These are phyloP conservation scores for Trebouxia sp. DNA, from an alignment of 139 green algal genomes.

Conservation along the genomic window DNA sequence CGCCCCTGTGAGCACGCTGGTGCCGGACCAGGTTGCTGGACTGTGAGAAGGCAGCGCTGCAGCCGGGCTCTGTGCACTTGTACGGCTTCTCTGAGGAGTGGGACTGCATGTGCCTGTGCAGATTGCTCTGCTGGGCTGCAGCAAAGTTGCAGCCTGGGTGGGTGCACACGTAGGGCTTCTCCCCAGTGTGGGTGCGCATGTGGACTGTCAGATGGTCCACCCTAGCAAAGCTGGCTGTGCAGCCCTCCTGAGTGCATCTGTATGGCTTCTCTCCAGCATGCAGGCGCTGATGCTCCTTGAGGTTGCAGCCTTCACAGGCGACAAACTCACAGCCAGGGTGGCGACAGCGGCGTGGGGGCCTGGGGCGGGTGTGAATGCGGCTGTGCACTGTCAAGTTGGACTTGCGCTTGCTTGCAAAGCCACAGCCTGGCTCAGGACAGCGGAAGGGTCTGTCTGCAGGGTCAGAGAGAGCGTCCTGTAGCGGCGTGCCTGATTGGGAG, in stretches of 20 bases:
- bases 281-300: conserved; percentile 16
- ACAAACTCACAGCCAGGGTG: conserved; percentile 22
- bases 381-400: conserved; percentile 24
- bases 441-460: background rate
- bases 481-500: background rate
- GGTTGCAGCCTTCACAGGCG: conserved; percentile 13
- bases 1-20: conserved; percentile 16
- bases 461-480: conserved; percentile 11
- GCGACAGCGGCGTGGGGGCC: background rate
- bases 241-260: conserved; percentile 17
- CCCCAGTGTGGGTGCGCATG: conserved; percentile 20
- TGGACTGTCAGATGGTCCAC: conserved; percentile 19
- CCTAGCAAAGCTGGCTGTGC: background rate
- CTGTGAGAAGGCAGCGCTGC: conserved; percentile 19
- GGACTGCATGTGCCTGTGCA: conserved; percentile 26
- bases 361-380: conserved; percentile 18
- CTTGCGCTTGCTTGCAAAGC: conserved; percentile 25
- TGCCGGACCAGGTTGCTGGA: conserved; percentile 19
- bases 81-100: conserved; percentile 20
- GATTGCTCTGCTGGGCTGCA: conserved; percentile 17
- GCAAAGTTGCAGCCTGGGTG: conserved; percentile 19
- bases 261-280: conserved; percentile 17
- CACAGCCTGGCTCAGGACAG: conserved; percentile 7
- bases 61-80: conserved; percentile 20
- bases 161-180: conserved; percentile 18